Base-by-base conservation (phyloP, 2,329 filamentous ascomycete species). In the Penicillium brasilianum region DNA sequence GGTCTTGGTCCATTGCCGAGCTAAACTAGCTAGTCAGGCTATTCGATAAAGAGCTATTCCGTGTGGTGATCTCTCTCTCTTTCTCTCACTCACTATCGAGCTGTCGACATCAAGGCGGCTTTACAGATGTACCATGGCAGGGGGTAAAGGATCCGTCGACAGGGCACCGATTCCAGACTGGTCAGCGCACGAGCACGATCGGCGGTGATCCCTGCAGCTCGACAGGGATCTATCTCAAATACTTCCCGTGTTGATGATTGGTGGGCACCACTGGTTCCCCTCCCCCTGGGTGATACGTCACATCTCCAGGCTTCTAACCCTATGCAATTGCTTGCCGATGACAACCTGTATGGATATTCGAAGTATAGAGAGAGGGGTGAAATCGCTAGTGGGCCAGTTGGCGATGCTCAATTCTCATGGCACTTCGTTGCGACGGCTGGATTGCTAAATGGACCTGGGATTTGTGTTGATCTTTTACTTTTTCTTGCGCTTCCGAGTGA, bases 191-290 rank as follows among this genome's bases (percentile, higher is more conserved):
- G 63, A 58, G 55, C 60, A 59, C 57, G 66, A 67, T 70, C 70
- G 69, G 63, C 67, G 69, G n/a, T 61, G 61, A 71, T 69, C 69
- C 68, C 61, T 69, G 67, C 61, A 65, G 58, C 54, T 18, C 52
- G 52, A 71, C 72, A 67, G 68, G 72, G 71, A 69, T 72, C 44
- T 62, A 74, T 74, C 69, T 74, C 73, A 75, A 76, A 76, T 74
- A 73, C 69, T 68, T 71, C 25, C 67, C 55, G 62, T 61, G 48
- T 52, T 52, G 59, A 52, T 76, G 67, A 73, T 74, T 73, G 71
- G 69, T 63, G 57, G 57, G 32, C 25, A 41, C 13, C 49, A 50
- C 11, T 18, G 28, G n/a, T 18, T 34, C 10, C 11, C 13, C n/a
- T 2, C 32, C 7, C 25, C 6, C 30, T 6, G 53, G 51, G 46